Base-by-base conservation (phyloP, 257 asterid genomes). In the Lavandula angustifolia region DNA sequence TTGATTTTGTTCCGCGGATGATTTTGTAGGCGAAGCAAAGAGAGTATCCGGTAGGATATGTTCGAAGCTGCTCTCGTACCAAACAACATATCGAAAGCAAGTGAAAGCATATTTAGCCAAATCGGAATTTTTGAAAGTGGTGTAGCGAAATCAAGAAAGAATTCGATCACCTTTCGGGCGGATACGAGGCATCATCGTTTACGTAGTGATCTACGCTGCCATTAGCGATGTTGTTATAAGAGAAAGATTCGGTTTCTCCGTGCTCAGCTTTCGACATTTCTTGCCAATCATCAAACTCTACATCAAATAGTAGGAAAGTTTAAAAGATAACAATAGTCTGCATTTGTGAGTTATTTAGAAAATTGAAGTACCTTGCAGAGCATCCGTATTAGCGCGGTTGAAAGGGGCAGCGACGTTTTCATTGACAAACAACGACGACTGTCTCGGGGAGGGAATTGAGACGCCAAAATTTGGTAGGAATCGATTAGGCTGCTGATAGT, bases 21-120 rank as follows among this genome's bases (percentile, higher is more conserved):
- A 66, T 76, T 83, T 86, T 54, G 89, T 85, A 13, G 95, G 96
- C 75, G 94, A 89, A 11, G 92, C 73, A 13, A 84, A 82, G 6
- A 86, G 84, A 67, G 76, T 79, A 53, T 86, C 95, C 0, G 95
- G 95, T 67, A 89, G 87, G 69, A 60, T 56, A 75, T 82, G 81
- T 78, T 83, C 90, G 75, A 86, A 73, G 76, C 85, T 82, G 90
- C 73, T 74, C 66, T 54, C 51, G 59, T 14, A 16, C 14, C 76
- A 70, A 62, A 77, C 40, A 54, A 50, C 27, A 43, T 48, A 22
- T 12, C 22, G 57, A 22, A 49, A 66, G 54, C 59, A 57, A 43
- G 13, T 60, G 42, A 51, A 44, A 53, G 47, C 49, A 44, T 33
- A 44, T 0, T 47, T 46, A 18, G 64, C 52, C 42, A 40, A 18